Base-by-base conservation (phyloP, 768 basidiomycete genomes). In the Psilocybe subaeruginosa region DNA sequence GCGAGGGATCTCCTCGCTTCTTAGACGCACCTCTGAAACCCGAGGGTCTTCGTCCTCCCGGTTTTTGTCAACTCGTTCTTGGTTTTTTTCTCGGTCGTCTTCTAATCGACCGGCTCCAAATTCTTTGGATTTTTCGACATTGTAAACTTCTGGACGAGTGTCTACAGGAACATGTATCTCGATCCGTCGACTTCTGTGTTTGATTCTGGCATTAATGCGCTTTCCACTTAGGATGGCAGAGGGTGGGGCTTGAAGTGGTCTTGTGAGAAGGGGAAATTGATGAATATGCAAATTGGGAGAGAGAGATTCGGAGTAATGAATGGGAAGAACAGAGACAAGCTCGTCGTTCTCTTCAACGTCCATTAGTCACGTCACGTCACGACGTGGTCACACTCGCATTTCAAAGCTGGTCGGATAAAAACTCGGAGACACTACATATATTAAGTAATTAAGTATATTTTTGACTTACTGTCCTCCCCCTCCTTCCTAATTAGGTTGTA, bases 141-240 rank as follows among this genome's bases (percentile, higher is more conserved):
- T 94, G 87, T 90, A 93, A 14, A 95, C 90, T 64, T 93, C 91
- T 16, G 85, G 77, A 37, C 93, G 86, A 19, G 85, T 85, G 70
- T 95, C 93, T n/a, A 86, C 83, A 4, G 93, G 93, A 11, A 95
- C 81, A 72, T 93, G 91, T 23, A 95, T 80, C 72, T 95, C 93
- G 33, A 91, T 71, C 64, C 87, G 79, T 54, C 80, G 83, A 39
- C 82, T 78, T 41, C 79, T 75, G 3, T 87, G 82, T 73, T 93
- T 93, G 63, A 88, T 76, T 35, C 92, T 85, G 5, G 91, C 91
- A 35, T 80, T 81, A 58, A 95, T 91, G 23, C 85, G 83, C 73
- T 93, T 93, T 6, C 93, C 93, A 67, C 85, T 88, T 35, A 81
- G 69, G 41, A 76, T 71, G 6, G 93, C 90, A 2, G 91, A 89